phyloP scores from a whole-genome alignment of 1,284 basidiomycete genomes.

The Earliella scabrosa region DNA sequence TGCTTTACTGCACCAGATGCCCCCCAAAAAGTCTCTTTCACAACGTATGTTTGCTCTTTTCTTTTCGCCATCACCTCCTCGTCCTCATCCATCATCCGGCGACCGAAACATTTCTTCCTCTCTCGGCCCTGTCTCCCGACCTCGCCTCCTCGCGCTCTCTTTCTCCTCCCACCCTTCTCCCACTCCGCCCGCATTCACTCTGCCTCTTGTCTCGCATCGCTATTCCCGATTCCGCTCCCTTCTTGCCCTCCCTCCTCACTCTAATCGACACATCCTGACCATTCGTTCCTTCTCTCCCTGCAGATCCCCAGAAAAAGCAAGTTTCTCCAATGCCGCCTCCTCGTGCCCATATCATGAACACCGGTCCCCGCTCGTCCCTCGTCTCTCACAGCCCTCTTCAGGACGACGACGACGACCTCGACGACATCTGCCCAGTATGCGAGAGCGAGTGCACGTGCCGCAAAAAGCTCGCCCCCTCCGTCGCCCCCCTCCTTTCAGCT shows the following conservation, averaged over 20 bases:
- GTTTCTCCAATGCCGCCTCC: slow-evolving; percentile 67
- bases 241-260: slow-evolving; percentile 1
- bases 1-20: slow-evolving; percentile 36
- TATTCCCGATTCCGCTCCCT: background rate
- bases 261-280: slow-evolving; percentile 17
- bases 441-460: slow-evolving; percentile 82
- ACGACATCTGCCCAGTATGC: slow-evolving; percentile 85
- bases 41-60: slow-evolving; percentile 32
- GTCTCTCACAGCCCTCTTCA: slow-evolving; percentile 17
- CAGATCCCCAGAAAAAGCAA: slow-evolving; percentile 62
- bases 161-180: slow-evolving; percentile 3
- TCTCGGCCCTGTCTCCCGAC: slow-evolving; percentile 14
- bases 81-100: slow-evolving; percentile 12
- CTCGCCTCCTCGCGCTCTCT: slow-evolving; percentile 2
- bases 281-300: slow-evolving; percentile 4
- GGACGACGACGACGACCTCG: slow-evolving; percentile 76
- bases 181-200: slow-evolving; percentile 9
- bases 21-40: slow-evolving; percentile 36
- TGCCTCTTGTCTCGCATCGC: background rate
- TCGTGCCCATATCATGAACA: slow-evolving; percentile 67
- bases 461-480: slow-evolving; percentile 38
- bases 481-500: slow-evolving; percentile 30
- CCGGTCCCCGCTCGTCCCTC: slow-evolving; percentile 32
- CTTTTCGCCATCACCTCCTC: slow-evolving; percentile 7
- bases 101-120: slow-evolving; percentile 17